Evolutionary conservation across 139 green algal species (phyloP).

Genomic region (Zygnema circumcarinatum): DNA sequence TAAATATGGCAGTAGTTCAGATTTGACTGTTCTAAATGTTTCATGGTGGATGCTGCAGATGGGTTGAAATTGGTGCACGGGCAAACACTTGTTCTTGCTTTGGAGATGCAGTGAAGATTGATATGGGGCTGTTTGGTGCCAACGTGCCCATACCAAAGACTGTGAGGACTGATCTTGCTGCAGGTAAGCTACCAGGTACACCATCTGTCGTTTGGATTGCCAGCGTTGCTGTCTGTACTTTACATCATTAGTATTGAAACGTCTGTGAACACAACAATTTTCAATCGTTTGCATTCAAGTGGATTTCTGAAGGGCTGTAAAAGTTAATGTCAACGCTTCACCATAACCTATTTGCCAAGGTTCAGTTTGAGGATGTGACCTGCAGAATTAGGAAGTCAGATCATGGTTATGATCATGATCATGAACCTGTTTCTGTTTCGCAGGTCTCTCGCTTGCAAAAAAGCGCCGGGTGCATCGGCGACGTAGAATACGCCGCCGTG

Average conservation of each 20-base stretch:
- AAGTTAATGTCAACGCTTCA: neutral
- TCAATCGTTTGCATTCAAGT: neutral
- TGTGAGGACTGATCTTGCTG: neutral
- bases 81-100: slow-evolving; percentile 69
- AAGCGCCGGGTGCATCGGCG: neutral
- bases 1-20: no score
- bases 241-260: neutral
- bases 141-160: neutral
- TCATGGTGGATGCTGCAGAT: slow-evolving; percentile 56
- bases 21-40: no score
- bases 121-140: slow-evolving; percentile 80
- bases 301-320: neutral
- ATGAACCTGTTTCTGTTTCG: no score
- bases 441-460: neutral
- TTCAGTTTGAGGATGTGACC: no score
- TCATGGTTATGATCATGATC: no score
- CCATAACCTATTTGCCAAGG: no score
- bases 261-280: neutral
- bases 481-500: neutral
- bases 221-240: neutral
- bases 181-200: neutral
- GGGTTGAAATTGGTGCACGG: slow-evolving; percentile 67
- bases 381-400: no score
- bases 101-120: slow-evolving; percentile 74
- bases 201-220: neutral